Evolutionary conservation across 768 basidiomycete genomes (phyloP).

Genomic region (Tulasnella sp.): DNA sequence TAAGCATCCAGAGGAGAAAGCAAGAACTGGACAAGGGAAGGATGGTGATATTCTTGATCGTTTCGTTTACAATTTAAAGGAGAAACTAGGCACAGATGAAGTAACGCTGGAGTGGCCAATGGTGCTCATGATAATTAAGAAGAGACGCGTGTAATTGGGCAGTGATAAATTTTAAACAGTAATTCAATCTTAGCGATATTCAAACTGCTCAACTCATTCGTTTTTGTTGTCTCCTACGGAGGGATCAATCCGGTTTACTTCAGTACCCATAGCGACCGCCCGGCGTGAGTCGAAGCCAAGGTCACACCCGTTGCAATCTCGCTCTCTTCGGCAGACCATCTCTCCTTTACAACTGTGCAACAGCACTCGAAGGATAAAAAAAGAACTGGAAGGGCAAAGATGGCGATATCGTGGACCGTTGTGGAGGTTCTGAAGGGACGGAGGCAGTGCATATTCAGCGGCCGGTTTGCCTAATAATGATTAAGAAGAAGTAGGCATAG

Average conservation of each 20-base stretch:
- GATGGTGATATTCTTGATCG: constrained; percentile 40
- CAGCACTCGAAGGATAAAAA: too few relatives aligned
- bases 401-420: constrained; percentile 40
- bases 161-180: background rate
- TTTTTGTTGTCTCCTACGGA: constrained; percentile 28
- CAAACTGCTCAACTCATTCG: constrained; percentile 28
- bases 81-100: background rate
- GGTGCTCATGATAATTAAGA: background rate
- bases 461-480: constrained; percentile 44
- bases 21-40: constrained; percentile 21
- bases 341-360: constrained; percentile 44
- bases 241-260: background rate
- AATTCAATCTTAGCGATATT: constrained; percentile 25
- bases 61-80: background rate
- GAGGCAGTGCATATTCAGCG: constrained; percentile 42
- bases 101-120: background rate
- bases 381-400: constrained; percentile 32
- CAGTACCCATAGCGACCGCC: background rate
- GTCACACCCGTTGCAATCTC: constrained; percentile 46
- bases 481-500: constrained; percentile 39
- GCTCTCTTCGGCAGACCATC: constrained; percentile 45
- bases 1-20: constrained; percentile 59
- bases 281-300: background rate
- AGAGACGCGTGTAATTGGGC: background rate
- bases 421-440: constrained; percentile 34